Percentiles rank a stretch among this genome's conserved stretches.
Conservation (phyloP, 345 rosid genomes). For the Brassica incana region DNA sequence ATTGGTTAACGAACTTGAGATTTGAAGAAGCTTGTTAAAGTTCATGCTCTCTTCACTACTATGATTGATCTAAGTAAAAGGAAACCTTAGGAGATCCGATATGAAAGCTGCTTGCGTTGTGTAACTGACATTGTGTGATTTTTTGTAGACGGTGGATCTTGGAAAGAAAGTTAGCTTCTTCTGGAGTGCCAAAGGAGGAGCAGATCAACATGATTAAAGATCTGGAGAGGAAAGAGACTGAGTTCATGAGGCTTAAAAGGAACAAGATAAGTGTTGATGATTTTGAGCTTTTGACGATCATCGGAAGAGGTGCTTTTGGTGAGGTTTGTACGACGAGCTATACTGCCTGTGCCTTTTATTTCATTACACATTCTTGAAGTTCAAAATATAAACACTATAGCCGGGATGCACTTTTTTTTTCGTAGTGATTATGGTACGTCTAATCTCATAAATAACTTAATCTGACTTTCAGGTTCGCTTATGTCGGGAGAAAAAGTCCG, state of each 20-base stretch:
- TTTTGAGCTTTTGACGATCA: constrained; percentile 89
- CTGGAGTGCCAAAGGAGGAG: constrained; percentile 89
- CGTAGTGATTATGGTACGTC: not conserved
- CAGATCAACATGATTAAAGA: constrained; percentile 87
- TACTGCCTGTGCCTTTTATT: not conserved
- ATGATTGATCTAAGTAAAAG: constrained; percentile 13
- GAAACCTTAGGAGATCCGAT: constrained; percentile 2
- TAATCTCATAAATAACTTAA: constrained; percentile 2
- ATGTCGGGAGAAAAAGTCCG: constrained; percentile 94
- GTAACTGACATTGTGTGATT: constrained; percentile 30
- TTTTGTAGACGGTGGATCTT: constrained; percentile 82
- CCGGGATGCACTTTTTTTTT: not conserved
- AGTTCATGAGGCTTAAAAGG: constrained; percentile 93
- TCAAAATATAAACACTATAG: not conserved
- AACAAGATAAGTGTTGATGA: constrained; percentile 88
- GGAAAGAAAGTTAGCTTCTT: constrained; percentile 84
- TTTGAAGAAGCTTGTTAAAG: not conserved
- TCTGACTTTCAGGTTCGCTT: constrained; percentile 65
- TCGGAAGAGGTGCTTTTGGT: constrained; percentile 81
- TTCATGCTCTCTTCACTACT: not conserved
- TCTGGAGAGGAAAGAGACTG: constrained; percentile 92
- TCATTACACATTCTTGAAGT: not conserved
- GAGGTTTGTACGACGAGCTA: constrained; percentile 58
- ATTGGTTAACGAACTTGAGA: not conserved
- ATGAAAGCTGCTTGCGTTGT: not conserved